Evolutionary conservation across 1,139 yeast genomes (phyloP).

Genomic region (Geotrichum restrictum): DNA sequence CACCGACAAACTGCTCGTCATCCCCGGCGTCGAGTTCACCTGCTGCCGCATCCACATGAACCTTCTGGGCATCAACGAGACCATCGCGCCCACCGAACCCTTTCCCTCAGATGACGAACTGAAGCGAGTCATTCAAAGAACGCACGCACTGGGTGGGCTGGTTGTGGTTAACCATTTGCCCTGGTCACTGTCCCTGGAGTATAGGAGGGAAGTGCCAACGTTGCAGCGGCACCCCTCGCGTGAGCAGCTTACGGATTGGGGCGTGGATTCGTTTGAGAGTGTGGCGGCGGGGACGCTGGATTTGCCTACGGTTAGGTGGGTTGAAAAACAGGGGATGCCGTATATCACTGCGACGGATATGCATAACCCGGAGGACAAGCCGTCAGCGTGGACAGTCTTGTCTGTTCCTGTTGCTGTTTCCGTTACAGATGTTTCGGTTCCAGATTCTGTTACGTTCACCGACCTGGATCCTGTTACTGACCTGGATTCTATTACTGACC

Average conservation of each 20-base stretch:
- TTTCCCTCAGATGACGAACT: conserved; percentile 29
- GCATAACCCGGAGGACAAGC: conserved; percentile 25
- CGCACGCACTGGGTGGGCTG: conserved; percentile 29
- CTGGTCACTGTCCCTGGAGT: conserved; percentile 28
- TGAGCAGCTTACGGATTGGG: conserved; percentile 28
- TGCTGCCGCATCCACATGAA: conserved; percentile 34
- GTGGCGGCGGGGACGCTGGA: conserved; percentile 29
- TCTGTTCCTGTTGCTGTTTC: conserved; percentile 9
- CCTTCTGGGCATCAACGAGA: conserved; percentile 30
- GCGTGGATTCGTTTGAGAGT: conserved; percentile 30
- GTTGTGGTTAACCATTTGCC: conserved; percentile 31
- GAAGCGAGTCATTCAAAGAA: conserved; percentile 22
- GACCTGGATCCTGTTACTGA: too few relatives aligned
- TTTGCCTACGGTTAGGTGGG: conserved; percentile 25
- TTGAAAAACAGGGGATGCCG: conserved; percentile 25
- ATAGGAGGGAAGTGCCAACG: conserved; percentile 24
- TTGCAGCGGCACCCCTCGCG: conserved; percentile 27
- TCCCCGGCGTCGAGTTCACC: conserved; percentile 32
- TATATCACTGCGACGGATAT: conserved; percentile 29
- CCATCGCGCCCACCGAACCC: conserved; percentile 25
- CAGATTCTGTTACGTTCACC: too few relatives aligned
- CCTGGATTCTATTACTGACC: too few relatives aligned
- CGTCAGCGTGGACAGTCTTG: conserved; percentile 29
- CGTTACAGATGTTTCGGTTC: too few relatives aligned
- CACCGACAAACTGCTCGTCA: conserved; percentile 24